Evolutionary conservation across 163 green algal genomes (phyloP), one percentile per base, ranked within the genome.

Genomic region (Chloromonas sp.): DNA sequence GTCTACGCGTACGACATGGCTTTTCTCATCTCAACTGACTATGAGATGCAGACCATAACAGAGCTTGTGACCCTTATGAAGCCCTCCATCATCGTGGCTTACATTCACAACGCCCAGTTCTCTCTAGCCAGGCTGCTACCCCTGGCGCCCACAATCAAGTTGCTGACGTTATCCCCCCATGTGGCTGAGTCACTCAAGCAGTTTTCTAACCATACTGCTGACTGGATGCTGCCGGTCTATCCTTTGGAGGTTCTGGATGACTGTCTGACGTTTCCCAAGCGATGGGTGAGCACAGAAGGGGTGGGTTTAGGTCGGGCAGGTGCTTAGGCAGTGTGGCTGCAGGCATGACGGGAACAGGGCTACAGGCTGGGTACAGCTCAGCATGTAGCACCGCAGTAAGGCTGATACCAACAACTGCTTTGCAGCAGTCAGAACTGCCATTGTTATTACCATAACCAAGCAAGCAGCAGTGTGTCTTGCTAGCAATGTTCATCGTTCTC

Each of bases 61-160:
- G 61, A 77, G 59, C 61, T 89, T 8, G 60, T 89, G 14, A 60
- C 71, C 8, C n/a, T 71, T 61, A 79, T 89, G 58, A 71, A 14
- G 58, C 84, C 77, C 2, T 61, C 61, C 0, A 14, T 86, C 1
- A 86, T 76, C 1, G 2, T 91, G 0, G 82, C 84, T 14, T 82
- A 87, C 36, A 79, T 91, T 0, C 88, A 91, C 79, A 91, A 91
- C 76, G n/a, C 58, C 60, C 83, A 89, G 60, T 91, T 80, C 70
- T 60, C 5, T 14, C 2, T 79, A 14, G 13, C 5, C 71, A 11
- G 14, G 5, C 71, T 79, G 5, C 5, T 58, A 14, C 13, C 71
- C 5, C 71, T 79, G 71, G 71, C 71, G 13, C 13, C 71, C 71
- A 11, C 13, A 11, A 14, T 79, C 13, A 11, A 36, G 5, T 14